Evolutionary conservation across 192 early-diverging fungal species (phyloP).

Genomic region (Dispira parvispora): DNA sequence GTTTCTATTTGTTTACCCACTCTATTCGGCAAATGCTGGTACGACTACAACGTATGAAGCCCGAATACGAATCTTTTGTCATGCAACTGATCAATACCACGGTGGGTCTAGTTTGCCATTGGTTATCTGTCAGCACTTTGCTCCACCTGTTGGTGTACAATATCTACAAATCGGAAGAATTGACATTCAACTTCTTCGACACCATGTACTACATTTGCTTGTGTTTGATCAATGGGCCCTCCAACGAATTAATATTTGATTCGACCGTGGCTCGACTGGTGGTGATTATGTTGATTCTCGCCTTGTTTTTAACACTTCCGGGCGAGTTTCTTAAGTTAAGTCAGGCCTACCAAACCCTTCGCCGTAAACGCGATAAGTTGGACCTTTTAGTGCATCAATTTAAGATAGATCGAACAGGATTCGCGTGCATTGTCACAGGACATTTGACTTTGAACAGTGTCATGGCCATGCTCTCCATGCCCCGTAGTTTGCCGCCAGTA

Average conservation of each 20-base stretch:
- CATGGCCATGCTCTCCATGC: neutral
- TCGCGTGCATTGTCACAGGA: neutral
- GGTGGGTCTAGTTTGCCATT: too few species aligned
- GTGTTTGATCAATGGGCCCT: too few species aligned
- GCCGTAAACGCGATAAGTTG: neutral
- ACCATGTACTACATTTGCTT: too few species aligned
- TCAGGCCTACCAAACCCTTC: neutral
- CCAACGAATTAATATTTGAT: too few species aligned
- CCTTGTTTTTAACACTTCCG: too few species aligned
- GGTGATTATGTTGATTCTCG: neutral
- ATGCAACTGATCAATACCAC: neutral
- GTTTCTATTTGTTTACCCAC: conserved; percentile 1
- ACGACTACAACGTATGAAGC: neutral
- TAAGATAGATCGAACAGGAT: neutral
- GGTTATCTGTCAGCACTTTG: too few species aligned
- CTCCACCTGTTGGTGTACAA: neutral
- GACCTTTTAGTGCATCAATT: neutral
- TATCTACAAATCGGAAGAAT: neutral
- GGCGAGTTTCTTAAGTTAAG: neutral
- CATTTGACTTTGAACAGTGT: neutral
- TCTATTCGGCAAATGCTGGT: neutral
- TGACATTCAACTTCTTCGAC: too few species aligned
- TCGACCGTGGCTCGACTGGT: neutral
- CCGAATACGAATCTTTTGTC: neutral
- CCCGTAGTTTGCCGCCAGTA: neutral